Evolutionary conservation across 352 stramenopile genomes (phyloP).

Genomic region (Globisporangium cederbergense): DNA sequence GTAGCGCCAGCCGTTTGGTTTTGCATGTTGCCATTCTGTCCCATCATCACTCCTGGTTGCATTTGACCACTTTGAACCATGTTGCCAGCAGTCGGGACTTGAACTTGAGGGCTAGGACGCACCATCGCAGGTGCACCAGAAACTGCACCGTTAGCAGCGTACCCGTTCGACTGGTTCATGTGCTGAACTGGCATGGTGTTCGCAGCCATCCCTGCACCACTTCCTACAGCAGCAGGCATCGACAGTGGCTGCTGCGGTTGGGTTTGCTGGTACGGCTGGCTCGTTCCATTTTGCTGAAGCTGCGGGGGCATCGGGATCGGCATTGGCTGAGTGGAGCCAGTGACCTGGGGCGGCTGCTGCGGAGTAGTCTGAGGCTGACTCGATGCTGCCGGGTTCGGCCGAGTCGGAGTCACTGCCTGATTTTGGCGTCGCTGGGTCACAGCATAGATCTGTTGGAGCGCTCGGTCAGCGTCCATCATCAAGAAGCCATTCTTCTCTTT

Average conservation of each 20-base stretch:
- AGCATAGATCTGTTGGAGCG: slow-evolving; percentile 75
- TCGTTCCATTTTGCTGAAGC: slow-evolving; percentile 19
- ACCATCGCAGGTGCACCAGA: neutral
- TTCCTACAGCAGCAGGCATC: slow-evolving; percentile 8
- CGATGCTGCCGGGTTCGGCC: slow-evolving; percentile 20
- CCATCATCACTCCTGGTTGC: slow-evolving; percentile 1
- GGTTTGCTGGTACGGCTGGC: slow-evolving; percentile 13
- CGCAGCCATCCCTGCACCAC: neutral
- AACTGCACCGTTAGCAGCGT: neutral
- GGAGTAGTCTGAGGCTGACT: slow-evolving; percentile 15
- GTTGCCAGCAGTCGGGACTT: neutral
- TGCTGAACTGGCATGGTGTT: slow-evolving; percentile 3
- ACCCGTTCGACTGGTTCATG: slow-evolving; percentile 10
- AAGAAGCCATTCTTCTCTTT: slow-evolving; percentile 88
- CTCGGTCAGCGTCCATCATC: slow-evolving; percentile 77
- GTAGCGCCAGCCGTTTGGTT: neutral
- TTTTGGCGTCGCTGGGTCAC: slow-evolving; percentile 58
- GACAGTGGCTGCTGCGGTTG: slow-evolving; percentile 4
- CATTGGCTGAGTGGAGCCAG: slow-evolving; percentile 16
- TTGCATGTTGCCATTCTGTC: neutral
- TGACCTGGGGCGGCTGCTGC: slow-evolving; percentile 24
- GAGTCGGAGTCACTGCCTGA: slow-evolving; percentile 8
- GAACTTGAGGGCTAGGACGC: neutral
- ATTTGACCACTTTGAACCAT: neutral
- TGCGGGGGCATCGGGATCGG: slow-evolving; percentile 29